Base-by-base conservation (phyloP, 1,284 basidiomycete genomes). In the Leccinum insolens region DNA sequence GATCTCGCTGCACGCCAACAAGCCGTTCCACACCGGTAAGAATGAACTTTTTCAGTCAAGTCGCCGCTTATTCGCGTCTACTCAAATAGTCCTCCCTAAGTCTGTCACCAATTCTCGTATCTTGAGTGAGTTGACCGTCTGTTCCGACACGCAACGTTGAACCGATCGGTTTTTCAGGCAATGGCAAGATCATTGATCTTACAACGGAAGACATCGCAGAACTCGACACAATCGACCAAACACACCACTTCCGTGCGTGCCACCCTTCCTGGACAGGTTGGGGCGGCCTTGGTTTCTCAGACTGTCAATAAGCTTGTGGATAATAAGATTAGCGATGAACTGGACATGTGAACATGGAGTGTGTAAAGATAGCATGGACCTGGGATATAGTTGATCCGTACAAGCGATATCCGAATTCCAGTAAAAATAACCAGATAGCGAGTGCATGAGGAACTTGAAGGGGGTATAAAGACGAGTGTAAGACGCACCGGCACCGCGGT, bases 231-330 rank as follows among this genome's bases (percentile, higher is more conserved):
- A 86, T 90, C 62, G 84, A 89, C 76, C 85, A 89, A 78, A 82
- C 80, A 3, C 72, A 74, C 31, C 84, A 86, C 76, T 88, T 87
- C 83, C 84, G 87, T 67, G 85, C 81, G 46, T 88, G 87, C 77
- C 80, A 64, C 82, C 88, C 88, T 11, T 76, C 75, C 68, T 89
- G 87, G 88, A 85, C 87, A 52, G 86, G 86, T 63, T 88, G 82
- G 82, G 88, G 87, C 20, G 72, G 77, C 69, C 82, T 89, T 62
- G 88, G 88, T 3, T 89, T 89, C 83, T 81, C 84, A 39, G 87
- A 89, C 73, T 85, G 83, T 77, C 73, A 82, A 74, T 74, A 73
- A 65, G 14, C 49, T 49, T 63, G 67, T 52, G 62, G 39, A 28
- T 63, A 62, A 28, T 63, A 62, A 62, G 15, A 60, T 22, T 9